Evolutionary conservation across 352 stramenopile genomes (phyloP).

Genomic region (Phytophthora sansomeana): DNA sequence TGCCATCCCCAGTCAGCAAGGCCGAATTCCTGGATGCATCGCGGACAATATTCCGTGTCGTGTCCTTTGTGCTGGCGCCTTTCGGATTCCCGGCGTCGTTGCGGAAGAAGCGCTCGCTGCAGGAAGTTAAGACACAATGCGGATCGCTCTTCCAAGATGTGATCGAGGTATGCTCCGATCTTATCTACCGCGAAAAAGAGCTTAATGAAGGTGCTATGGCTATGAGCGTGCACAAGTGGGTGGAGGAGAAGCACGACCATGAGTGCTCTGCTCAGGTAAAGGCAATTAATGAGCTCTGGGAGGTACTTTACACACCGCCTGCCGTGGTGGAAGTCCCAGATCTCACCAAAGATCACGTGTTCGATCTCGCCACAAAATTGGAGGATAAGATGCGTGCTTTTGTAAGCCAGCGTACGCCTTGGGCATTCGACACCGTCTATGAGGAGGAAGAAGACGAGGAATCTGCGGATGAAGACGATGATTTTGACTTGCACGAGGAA

Average conservation of each 20-base stretch:
- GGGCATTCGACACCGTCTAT: conserved; percentile 56
- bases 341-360: conserved; percentile 50
- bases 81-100: conserved; percentile 75
- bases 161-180: conserved; percentile 85
- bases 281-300: conserved; percentile 79
- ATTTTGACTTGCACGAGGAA: conserved; percentile 32
- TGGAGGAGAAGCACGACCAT: conserved; percentile 71
- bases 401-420: conserved; percentile 69
- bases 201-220: conserved; percentile 87
- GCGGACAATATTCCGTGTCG: conserved; percentile 72
- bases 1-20: conserved; percentile 78
- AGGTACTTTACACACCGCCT: conserved; percentile 69
- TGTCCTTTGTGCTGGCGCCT: conserved; percentile 84
- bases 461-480: conserved; percentile 26
- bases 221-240: conserved; percentile 90
- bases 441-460: conserved; percentile 32
- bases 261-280: conserved; percentile 79
- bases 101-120: conserved; percentile 65
- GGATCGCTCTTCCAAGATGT: conserved; percentile 86
- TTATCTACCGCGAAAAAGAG: conserved; percentile 80
- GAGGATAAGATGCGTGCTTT: conserved; percentile 45
- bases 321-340: conserved; percentile 75
- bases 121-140: conserved; percentile 77
- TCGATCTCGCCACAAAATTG: conserved; percentile 58
- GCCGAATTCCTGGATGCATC: conserved; percentile 71